Conservation (phyloP, 768 basidiomycete genomes). For the Boletus sp. region DNA sequence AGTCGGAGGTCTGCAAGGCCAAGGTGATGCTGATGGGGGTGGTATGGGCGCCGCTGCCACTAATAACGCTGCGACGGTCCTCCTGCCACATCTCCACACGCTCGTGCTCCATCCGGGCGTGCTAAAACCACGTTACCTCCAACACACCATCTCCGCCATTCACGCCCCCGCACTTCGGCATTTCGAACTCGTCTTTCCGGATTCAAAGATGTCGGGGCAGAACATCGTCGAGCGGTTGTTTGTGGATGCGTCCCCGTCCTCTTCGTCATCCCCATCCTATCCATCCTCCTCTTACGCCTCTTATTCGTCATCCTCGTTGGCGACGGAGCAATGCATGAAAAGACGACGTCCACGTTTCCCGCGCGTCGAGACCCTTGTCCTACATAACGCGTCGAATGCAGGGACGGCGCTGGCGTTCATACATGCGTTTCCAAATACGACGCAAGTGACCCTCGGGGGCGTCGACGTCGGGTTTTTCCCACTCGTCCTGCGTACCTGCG, state of each 20-base stretch:
- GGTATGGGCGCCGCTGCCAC: too few species aligned
- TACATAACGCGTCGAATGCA: constrained; percentile 26
- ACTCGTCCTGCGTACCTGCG: constrained; percentile 10
- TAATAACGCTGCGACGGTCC: constrained; percentile 5
- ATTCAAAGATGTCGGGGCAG: constrained; percentile 29
- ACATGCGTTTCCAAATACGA: constrained; percentile 25
- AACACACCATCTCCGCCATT: constrained; percentile 29
- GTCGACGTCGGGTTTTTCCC: constrained; percentile 27
- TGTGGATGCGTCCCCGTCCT: constrained; percentile 2
- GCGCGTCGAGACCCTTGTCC: constrained; percentile 25
- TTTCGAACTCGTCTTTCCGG: constrained; percentile 34
- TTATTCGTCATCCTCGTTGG: not conserved
- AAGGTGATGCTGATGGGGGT: not conserved
- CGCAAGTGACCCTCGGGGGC: constrained; percentile 24
- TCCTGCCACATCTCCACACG: constrained; percentile 29
- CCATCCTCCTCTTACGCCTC: not conserved
- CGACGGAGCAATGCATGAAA: not conserved
- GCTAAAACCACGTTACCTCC: constrained; percentile 32
- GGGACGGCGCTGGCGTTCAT: constrained; percentile 25
- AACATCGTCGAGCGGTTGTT: constrained; percentile 27
- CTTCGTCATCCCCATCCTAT: not conserved
- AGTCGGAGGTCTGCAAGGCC: constrained; percentile 3
- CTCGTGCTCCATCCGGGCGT: constrained; percentile 31
- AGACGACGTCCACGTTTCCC: constrained; percentile 26
- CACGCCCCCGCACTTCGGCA: constrained; percentile 30